phyloP scores from a whole-genome alignment of 148 eudicot genomes.

The Spergularia bocconei region DNA sequence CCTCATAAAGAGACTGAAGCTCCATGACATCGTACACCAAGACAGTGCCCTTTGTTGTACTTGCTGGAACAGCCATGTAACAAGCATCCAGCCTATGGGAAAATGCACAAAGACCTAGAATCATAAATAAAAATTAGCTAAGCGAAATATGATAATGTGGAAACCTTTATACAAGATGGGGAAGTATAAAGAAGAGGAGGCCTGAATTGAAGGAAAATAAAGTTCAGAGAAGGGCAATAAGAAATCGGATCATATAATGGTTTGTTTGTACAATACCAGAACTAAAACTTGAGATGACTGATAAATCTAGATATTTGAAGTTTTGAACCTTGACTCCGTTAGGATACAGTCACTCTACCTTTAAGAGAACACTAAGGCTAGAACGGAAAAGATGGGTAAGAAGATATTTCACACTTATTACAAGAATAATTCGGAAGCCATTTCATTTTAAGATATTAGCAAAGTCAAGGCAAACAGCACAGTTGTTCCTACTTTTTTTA shows the following conservation, averaged over 20 bases:
- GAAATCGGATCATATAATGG: too few species aligned
- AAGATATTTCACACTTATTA: background rate
- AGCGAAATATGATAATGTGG: background rate
- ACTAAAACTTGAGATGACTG: background rate
- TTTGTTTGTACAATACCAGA: background rate
- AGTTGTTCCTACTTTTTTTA: background rate
- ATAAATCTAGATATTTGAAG: conserved; percentile 6
- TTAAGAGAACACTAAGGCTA: background rate
- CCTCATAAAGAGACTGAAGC: conserved; percentile 93
- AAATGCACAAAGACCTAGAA: conserved; percentile 86
- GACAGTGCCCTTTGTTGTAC: conserved; percentile 68
- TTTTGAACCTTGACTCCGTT: background rate
- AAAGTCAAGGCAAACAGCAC: background rate
- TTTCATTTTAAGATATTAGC: background rate
- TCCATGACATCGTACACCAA: conserved; percentile 82
- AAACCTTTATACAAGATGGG: background rate
- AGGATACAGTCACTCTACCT: background rate
- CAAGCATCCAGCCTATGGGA: conserved; percentile 72
- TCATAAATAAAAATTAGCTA: conserved; percentile 2
- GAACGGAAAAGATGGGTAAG: background rate
- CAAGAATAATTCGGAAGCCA: background rate
- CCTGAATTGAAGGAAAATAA: background rate
- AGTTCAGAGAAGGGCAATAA: background rate
- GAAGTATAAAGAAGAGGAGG: background rate
- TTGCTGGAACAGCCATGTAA: conserved; percentile 93